These are phyloP conservation scores for Eustoma russellianum DNA, from an alignment of 257 asterid genomes.

Conservation along the genomic window DNA sequence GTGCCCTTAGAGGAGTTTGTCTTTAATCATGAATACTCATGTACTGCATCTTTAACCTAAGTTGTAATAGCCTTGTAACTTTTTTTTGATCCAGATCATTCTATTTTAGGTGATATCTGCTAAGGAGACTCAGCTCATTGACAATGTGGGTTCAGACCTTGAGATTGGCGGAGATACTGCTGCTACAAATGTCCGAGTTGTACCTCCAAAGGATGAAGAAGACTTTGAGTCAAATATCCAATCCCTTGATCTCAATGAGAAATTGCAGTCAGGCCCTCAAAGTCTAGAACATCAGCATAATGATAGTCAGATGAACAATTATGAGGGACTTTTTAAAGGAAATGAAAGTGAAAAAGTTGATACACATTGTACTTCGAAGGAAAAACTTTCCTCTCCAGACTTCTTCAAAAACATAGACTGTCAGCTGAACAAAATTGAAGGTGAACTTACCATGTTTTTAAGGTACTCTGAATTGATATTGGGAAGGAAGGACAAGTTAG, in stretches of 20 bases:
- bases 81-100: background rate
- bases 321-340: conserved; percentile 16
- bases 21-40: background rate
- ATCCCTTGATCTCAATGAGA: conserved; percentile 22
- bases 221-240: conserved; percentile 12
- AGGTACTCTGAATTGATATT: conserved; percentile 45
- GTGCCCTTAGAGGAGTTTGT: background rate
- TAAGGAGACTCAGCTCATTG: conserved; percentile 67
- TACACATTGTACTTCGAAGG: conserved; percentile 17
- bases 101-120: conserved; percentile 63
- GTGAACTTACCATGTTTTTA: conserved; percentile 52
- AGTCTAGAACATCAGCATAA: conserved; percentile 14
- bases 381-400: conserved; percentile 41
- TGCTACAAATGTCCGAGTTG: conserved; percentile 46
- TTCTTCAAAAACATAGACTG: conserved; percentile 54
- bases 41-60: background rate
- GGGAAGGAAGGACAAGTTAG: conserved; percentile 40
- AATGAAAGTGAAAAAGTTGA: conserved; percentile 17
- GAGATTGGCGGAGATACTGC: conserved; percentile 30
- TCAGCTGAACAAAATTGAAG: conserved; percentile 55
- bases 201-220: conserved; percentile 46
- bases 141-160: conserved; percentile 59
- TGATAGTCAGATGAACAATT: conserved; percentile 17
- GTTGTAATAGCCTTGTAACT: background rate
- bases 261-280: conserved; percentile 17